Conservation (phyloP, 441 rosid genomes). For the Populus trichocarpa region DNA sequence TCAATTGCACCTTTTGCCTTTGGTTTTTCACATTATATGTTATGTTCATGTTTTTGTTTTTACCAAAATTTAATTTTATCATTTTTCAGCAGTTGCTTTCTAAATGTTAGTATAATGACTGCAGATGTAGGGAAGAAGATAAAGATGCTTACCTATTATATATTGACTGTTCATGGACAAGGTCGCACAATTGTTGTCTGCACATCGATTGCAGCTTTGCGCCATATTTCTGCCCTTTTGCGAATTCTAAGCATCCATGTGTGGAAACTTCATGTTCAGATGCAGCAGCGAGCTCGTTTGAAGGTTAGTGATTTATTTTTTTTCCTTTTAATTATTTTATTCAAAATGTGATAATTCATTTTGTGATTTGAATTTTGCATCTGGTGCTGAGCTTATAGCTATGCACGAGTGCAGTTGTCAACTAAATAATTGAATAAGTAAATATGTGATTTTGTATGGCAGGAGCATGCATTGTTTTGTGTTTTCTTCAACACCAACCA, state of each 20-base stretch:
- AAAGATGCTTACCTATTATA: slow-evolving; percentile 85
- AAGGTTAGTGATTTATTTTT: slow-evolving; percentile 47
- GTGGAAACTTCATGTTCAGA: slow-evolving; percentile 81
- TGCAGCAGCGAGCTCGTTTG: slow-evolving; percentile 95
- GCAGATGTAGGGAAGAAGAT: slow-evolving; percentile 89
- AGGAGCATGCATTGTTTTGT: background rate
- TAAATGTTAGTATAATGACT: slow-evolving; percentile 10
- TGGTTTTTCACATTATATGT: too few relatives aligned
- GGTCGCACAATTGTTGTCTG: slow-evolving; percentile 93
- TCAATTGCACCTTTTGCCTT: too few relatives aligned
- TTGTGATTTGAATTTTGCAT: background rate
- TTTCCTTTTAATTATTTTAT: background rate
- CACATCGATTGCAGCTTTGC: slow-evolving; percentile 92
- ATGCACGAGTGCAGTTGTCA: too few relatives aligned
- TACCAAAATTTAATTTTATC: background rate
- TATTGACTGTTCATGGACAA: slow-evolving; percentile 89
- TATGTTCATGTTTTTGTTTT: background rate
- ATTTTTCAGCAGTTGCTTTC: background rate
- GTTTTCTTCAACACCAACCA: slow-evolving; percentile 4
- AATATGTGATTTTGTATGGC: background rate
- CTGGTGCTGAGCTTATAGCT: too few relatives aligned
- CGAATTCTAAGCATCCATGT: slow-evolving; percentile 71
- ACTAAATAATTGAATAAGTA: too few relatives aligned
- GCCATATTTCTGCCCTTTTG: slow-evolving; percentile 72
- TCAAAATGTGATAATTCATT: too few relatives aligned